Evolutionary conservation across 2,329 filamentous ascomycete genomes (phyloP), one percentile per base, ranked within the genome.

Genomic region (Aspergillus sp.): DNA sequence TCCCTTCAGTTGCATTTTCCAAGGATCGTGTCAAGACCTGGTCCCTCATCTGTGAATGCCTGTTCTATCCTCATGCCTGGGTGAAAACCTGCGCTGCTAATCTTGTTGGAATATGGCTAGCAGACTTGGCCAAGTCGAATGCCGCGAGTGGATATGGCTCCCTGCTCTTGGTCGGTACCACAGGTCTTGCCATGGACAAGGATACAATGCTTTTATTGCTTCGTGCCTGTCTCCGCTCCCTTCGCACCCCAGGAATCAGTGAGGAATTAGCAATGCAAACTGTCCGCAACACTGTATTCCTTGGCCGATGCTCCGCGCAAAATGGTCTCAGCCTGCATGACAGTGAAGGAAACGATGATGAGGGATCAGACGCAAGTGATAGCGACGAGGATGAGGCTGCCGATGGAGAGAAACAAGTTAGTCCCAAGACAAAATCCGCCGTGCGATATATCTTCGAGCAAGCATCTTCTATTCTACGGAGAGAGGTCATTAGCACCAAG

Each of bases 201-300:
- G 81, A 85, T 3, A 86, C 87, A 57, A 85, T 96, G 77, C 74
- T 84, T 15, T 75, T 82, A 47, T 71, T 87, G 23, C 81, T 76
- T 77, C 74, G 84, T 77, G 70, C 82, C 81, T 73, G 84, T 82
- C 60, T 86, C 59, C 73, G 79, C 60, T 81, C 81, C 47, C 76
- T 96, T 45, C 85, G 85, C 48, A 84, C 84, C 0, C 81, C 83
- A 0, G 84, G 83, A 52, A 73, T 93, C 7, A 87, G 88, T 15
- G 88, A 95, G 67, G 82, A 86, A 9, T 79, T 98, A n/a, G 90
- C 90, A 1, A 82, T 85, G 43, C 91, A 96, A 70, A 87, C 87
- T 12, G 86, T 90, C 4, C 89, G 91, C 63, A 91, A 96, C 62
- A 79, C 96, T 37, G 82, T 93, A 39, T 96, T 96, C 79, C 80